These are phyloP conservation scores for Pseudogymnoascus destructans DNA, from an alignment of 2,329 filamentous ascomycete species.

Conservation along the genomic window DNA sequence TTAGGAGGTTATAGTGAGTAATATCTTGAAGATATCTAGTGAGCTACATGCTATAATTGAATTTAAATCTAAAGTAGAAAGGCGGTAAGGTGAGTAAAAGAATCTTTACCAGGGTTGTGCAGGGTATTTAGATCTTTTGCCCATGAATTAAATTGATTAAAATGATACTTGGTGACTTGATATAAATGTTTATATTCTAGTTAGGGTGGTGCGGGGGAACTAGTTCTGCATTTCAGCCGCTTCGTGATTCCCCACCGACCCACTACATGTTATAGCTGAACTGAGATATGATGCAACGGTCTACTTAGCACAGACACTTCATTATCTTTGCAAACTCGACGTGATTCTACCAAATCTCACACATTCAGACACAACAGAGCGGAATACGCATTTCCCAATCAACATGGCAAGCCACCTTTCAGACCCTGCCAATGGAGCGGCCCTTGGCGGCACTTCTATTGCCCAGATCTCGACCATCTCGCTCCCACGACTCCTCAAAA, in stretches of 20 bases:
- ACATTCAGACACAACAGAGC: neutral
- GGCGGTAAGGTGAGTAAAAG: too few relatives aligned
- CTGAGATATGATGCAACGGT: neutral
- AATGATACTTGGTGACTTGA: neutral
- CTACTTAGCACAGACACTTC: slow-evolving; percentile 1
- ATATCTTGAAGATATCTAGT: too few relatives aligned
- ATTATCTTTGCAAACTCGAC: neutral
- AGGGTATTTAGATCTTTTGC: too few relatives aligned
- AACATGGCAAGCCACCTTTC: slow-evolving; percentile 10
- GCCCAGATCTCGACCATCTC: slow-evolving; percentile 11
- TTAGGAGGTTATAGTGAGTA: too few relatives aligned
- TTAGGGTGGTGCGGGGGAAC: neutral
- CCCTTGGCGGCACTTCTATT: slow-evolving; percentile 10
- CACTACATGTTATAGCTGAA: neutral
- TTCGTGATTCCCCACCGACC: neutral
- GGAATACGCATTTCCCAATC: neutral
- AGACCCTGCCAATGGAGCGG: slow-evolving; percentile 13
- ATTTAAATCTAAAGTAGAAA: too few relatives aligned
- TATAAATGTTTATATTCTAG: neutral
- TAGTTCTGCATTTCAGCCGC: slow-evolving; percentile 1
- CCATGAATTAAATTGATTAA: neutral
- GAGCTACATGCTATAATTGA: too few relatives aligned
- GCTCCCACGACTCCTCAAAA: slow-evolving; percentile 13
- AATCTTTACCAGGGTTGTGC: too few relatives aligned
- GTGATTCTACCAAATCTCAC: neutral